A percentile compares a stretch with the other conserved stretches of the same genome.
These are phyloP conservation scores for Ilex aquifolium DNA, from an alignment of 257 asterid genomes.

Conservation along the genomic window DNA sequence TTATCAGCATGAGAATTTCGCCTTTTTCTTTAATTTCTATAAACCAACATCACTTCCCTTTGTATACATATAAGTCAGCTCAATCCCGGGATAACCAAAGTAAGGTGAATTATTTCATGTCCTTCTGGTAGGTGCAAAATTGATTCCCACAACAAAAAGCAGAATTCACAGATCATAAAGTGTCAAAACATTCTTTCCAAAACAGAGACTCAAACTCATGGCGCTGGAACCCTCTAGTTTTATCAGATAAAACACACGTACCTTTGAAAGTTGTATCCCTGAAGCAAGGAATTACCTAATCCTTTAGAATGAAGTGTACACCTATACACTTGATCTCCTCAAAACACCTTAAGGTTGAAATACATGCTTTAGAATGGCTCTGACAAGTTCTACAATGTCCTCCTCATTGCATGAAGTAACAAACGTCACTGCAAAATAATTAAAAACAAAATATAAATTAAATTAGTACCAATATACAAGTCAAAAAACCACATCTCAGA, in stretches of 20 bases:
- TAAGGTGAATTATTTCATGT: too few species aligned
- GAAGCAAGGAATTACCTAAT: background rate
- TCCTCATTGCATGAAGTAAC: slow-evolving; percentile 23
- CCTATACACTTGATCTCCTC: background rate
- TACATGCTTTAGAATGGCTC: slow-evolving; percentile 18
- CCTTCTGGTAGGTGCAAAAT: too few species aligned
- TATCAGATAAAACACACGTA: too few species aligned
- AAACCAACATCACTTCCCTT: too few species aligned
- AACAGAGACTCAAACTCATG: background rate
- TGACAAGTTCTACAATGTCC: slow-evolving; percentile 12
- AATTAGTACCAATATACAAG: background rate
- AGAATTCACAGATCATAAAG: background rate
- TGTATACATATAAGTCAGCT: too few species aligned
- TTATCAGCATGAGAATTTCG: too few species aligned
- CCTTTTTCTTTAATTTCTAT: too few species aligned
- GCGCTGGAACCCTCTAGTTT: background rate
- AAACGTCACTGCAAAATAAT: slow-evolving; percentile 21
- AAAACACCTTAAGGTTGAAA: slow-evolving; percentile 11
- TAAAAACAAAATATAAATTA: background rate
- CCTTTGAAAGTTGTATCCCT: too few species aligned
- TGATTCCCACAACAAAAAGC: too few species aligned
- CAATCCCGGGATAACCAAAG: too few species aligned
- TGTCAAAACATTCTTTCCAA: background rate
- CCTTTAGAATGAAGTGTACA: background rate
- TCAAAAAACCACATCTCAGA: background rate